Base-by-base conservation (phyloP, 331 rosid genomes). In the Ulmus americana region DNA sequence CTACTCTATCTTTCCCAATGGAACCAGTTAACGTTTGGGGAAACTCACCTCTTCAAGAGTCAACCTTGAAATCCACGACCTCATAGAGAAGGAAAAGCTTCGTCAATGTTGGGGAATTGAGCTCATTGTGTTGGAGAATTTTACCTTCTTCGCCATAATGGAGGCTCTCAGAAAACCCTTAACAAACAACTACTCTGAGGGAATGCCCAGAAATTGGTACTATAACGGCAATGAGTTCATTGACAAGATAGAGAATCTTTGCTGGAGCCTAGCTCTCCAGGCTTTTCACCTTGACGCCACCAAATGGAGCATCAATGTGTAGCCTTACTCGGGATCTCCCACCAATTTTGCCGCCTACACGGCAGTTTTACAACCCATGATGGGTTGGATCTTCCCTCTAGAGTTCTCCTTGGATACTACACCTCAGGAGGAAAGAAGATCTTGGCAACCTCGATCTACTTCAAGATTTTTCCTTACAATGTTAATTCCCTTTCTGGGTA, bases 271-370 rank as follows among this genome's bases (percentile, higher is more conserved):
- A 45, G 99, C 99, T 7, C 95, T 94, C 35, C 57, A 84, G 40
- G 95, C 90, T 6, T 90, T 82, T 60, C 95, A 80, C 63, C 65
- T 76, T n/a, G 91, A 90, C 64, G 67, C 94, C 18, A 39, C 76
- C 74, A 15, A 61, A 0, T 94, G 97, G 99, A 97, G 97, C 5
- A 95, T 94, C 47, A 94, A 94, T 47, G 99, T 94, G 4, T 97
- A 94, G 61, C 99, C 99, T 0, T 94, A 94, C 56, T 94, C 99
- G 11, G 99, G 97, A 2, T 89, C 95, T 0, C 97, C 97, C 0
- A 97, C 99, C 0, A 94, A 94, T 64, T 94, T 94, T 78, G 97
- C 99, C 38, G 99, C 99, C 35, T 94, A 94, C 83, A 94, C 97
- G 1, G 97, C 97, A 0, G 88, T 94, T 4, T 91, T 94, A 5